These are phyloP conservation scores for Neurospora sp. DNA, from an alignment of 2,329 filamentous ascomycete species.

Conservation along the genomic window DNA sequence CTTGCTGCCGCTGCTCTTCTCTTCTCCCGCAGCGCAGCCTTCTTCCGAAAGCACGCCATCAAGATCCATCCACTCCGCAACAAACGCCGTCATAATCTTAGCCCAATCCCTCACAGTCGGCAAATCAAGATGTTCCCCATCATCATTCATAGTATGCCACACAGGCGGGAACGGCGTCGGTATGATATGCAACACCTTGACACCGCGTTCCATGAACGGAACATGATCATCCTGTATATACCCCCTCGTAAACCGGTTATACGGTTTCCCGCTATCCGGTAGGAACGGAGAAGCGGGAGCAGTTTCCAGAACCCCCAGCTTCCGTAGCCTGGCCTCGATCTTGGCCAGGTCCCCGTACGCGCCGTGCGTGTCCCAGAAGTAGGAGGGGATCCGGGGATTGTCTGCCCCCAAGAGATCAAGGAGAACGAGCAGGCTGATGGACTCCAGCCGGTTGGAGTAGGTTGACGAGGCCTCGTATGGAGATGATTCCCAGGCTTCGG, in stretches of 20 bases:
- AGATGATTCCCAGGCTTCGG: conserved; percentile 67
- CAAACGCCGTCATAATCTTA: conserved; percentile 71
- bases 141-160: conserved; percentile 81
- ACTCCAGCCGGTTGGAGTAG: conserved; percentile 62
- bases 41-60: conserved; percentile 13
- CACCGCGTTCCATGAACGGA: conserved; percentile 78
- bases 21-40: background rate
- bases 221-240: conserved; percentile 79
- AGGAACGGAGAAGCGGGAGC: conserved; percentile 48
- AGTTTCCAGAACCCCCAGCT: conserved; percentile 40
- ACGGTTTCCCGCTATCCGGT: conserved; percentile 46
- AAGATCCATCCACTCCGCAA: conserved; percentile 86
- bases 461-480: conserved; percentile 62
- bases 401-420: conserved; percentile 50
- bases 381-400: conserved; percentile 49
- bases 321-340: conserved; percentile 48
- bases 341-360: conserved; percentile 51
- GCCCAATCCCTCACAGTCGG: conserved; percentile 80
- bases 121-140: conserved; percentile 74
- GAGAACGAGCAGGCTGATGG: conserved; percentile 61
- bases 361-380: conserved; percentile 63
- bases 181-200: conserved; percentile 84
- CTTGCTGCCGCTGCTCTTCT: background rate
- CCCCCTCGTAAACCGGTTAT: conserved; percentile 35
- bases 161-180: conserved; percentile 70